Percentiles rank a stretch among this genome's conserved stretches.
phyloP scores from a whole-genome alignment of 805 yeast species.

The Ogataea siamensis region DNA sequence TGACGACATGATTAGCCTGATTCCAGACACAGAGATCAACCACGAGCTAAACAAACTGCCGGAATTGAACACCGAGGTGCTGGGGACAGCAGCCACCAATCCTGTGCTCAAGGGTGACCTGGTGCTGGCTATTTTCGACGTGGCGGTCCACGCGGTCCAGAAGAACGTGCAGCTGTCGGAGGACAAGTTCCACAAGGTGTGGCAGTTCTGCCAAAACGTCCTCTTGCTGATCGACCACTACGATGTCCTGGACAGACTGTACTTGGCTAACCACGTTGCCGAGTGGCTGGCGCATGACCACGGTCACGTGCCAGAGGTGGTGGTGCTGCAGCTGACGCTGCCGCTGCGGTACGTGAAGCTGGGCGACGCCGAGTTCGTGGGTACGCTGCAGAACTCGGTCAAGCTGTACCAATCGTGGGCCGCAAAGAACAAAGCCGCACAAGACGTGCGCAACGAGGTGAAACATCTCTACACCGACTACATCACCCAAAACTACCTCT shows the following conservation, averaged over 20 bases:
- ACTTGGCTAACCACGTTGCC: conserved; percentile 65
- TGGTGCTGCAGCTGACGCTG: conserved; percentile 55
- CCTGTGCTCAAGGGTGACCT: conserved; percentile 77
- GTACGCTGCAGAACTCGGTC: conserved; percentile 63
- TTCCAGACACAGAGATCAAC: conserved; percentile 48
- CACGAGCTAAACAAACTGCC: conserved; percentile 72
- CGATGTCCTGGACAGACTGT: conserved; percentile 62
- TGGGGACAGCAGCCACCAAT: conserved; percentile 82
- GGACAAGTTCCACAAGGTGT: conserved; percentile 39
- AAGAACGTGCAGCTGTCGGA: conserved; percentile 26
- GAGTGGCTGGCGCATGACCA: conserved; percentile 46
- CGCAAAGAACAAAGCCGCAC: conserved; percentile 35
- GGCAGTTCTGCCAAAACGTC: conserved; percentile 40
- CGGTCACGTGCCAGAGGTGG: conserved; percentile 39
- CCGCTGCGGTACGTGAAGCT: conserved; percentile 57
- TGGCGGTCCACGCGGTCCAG: conserved; percentile 51
- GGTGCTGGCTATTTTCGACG: conserved; percentile 67
- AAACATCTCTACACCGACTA: conserved; percentile 34
- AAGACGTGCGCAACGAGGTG: conserved; percentile 32
- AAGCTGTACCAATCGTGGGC: conserved; percentile 63
- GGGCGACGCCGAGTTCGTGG: conserved; percentile 48
- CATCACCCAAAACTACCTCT: conserved; percentile 28
- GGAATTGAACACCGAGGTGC: conserved; percentile 79
- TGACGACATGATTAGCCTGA: conserved; percentile 24
- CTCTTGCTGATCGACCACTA: conserved; percentile 66